Conservation (phyloP, 257 asterid species). For the Gentiana macrophylla region DNA sequence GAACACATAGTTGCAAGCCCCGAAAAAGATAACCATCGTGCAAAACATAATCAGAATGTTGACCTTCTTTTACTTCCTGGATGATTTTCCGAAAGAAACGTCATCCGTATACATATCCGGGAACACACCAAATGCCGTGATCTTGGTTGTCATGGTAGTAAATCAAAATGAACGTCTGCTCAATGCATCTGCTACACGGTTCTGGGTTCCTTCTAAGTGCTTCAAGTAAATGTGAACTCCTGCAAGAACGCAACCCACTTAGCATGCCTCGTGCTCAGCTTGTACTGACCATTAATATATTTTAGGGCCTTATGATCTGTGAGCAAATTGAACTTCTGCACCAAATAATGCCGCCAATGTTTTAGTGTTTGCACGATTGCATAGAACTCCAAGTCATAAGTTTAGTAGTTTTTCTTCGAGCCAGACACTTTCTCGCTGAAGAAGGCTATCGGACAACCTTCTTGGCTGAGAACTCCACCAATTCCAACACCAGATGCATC, state of each 20-base stretch:
- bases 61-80: background rate
- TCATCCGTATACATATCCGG: background rate
- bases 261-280: background rate
- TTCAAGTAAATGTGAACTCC: background rate
- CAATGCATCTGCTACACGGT: background rate
- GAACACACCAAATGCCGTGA: background rate
- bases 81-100: background rate
- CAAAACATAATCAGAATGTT: background rate
- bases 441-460: background rate
- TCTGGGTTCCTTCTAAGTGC: background rate
- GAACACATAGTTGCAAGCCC: no score
- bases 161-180: background rate
- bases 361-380: background rate
- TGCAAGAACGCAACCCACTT: background rate
- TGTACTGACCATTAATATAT: background rate
- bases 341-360: slow-evolving; percentile 1
- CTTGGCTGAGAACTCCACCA: slow-evolving; percentile 4
- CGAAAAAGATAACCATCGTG: no score
- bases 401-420: background rate
- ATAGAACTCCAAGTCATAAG: slow-evolving; percentile 4
- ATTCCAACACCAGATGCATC: slow-evolving; percentile 7
- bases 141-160: background rate
- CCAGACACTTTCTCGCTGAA: slow-evolving; percentile 3
- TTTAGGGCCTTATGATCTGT: background rate
- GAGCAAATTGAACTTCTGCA: background rate